Percentiles rank a stretch among this genome's conserved stretches.
These are phyloP conservation scores for Leishmania mexicana DNA, from an alignment of 208 protist species.

Conservation along the genomic window DNA sequence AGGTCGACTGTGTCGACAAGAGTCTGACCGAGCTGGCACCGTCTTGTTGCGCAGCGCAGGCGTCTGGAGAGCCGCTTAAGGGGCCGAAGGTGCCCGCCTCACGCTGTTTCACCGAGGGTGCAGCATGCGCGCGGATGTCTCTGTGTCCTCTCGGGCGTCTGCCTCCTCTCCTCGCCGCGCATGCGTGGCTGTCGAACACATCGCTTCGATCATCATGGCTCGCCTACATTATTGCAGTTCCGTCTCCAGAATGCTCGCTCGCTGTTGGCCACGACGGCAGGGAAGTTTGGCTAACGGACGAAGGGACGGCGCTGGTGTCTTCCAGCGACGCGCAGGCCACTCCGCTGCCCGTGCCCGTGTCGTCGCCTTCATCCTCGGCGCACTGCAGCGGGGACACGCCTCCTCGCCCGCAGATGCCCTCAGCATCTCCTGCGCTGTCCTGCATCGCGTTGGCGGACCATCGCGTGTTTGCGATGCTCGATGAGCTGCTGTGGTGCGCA, in stretches of 20 bases:
- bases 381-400: neutral
- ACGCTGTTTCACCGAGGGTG: neutral
- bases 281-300: neutral
- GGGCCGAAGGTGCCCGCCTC: neutral
- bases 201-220: slow-evolving; percentile 20
- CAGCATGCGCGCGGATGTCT: neutral
- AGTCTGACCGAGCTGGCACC: neutral
- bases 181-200: slow-evolving; percentile 24
- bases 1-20: neutral
- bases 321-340: neutral
- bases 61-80: neutral
- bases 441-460: slow-evolving; percentile 7
- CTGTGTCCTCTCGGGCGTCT: slow-evolving; percentile 14
- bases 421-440: neutral
- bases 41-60: neutral
- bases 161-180: slow-evolving; percentile 27
- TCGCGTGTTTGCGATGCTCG: slow-evolving; percentile 5
- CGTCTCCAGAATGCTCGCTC: neutral
- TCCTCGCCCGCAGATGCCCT: neutral
- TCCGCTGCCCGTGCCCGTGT: neutral
- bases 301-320: neutral
- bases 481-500: slow-evolving; percentile 4
- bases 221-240: slow-evolving; percentile 3
- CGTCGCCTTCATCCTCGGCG: neutral
- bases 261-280: neutral